phyloP scores from a whole-genome alignment of 208 protist species.

The Naegleria fowleri region DNA sequence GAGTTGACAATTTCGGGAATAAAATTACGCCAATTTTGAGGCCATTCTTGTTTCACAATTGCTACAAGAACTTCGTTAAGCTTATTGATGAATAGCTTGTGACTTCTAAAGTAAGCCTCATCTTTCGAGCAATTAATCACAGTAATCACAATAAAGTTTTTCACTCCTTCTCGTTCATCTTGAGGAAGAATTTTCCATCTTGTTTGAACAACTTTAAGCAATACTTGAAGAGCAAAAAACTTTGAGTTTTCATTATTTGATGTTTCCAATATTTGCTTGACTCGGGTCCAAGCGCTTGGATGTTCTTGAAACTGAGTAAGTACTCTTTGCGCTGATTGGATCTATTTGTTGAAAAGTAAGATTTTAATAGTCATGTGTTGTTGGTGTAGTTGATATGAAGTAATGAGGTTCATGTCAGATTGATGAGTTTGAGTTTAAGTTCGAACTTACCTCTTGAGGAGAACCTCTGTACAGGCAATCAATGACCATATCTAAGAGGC shows the following conservation, averaged over 20 bases:
- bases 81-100: constrained; percentile 69
- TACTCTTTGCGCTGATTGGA: background rate
- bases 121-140: background rate
- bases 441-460: background rate
- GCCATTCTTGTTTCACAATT: constrained; percentile 98
- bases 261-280: background rate
- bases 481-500: background rate
- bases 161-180: background rate
- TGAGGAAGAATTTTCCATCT: constrained; percentile 19
- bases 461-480: background rate
- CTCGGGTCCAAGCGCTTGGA: background rate
- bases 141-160: constrained; percentile 15
- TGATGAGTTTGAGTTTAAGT: background rate
- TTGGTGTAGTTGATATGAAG: background rate
- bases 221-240: background rate
- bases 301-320: constrained; percentile 2
- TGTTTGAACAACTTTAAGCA: background rate
- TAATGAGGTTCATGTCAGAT: background rate
- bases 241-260: constrained; percentile 15
- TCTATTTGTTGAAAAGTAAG: too few relatives aligned
- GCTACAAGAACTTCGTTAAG: constrained; percentile 76
- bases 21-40: constrained; percentile 92
- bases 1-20: constrained; percentile 92
- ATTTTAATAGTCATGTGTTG: background rate
- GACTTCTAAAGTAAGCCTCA: background rate